Base-by-base conservation (phyloP, 768 basidiomycete species). In the Rickenella mellea region DNA sequence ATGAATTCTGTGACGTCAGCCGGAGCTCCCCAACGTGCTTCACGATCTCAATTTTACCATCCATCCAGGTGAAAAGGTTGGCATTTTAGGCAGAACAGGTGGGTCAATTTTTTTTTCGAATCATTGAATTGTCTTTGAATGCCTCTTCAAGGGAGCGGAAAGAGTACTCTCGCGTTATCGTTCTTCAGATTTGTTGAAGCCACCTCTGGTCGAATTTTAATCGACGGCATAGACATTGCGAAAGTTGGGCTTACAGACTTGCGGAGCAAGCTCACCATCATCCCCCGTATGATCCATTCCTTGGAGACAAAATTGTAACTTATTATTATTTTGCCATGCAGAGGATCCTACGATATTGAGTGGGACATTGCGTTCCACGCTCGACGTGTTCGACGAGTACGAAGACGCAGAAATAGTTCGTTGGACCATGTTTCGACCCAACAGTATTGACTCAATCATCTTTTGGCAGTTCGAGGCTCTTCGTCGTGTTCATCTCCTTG, bases 181-280 rank as follows among this genome's bases (percentile, higher is more conserved):
- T 85, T 91, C 64, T 90, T 93, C 76, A 75, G 85, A 19, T 87
- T 90, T 55, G 87, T 93, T n/a, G 88, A 93, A 54, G 79, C 89
- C 1, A 78, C 76, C 0, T 69, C 80, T 51, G 89, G 89, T 5
- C 67, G 67, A 6, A 90, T 91, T 41, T 32, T 76, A 4, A 68
- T 93, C 28, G 90, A 91, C 55, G 83, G 69, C n/a, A 37, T 87
- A 9, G 83, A 92, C 50, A 89, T 89, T 45, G 69, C 86, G 22
- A 68, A 70, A 42, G 75, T 92, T 41, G 90, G 89, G 15, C 64
- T 93, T 27, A 83, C 83, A 0, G 87, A 92, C 55, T 68, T 96
- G 27, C 74, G 91, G 19, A 80, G 76, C 42, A 73, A 70, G 30
- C 64, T 90, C 41, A 90, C 85, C 39, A 80, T 86, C 51, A 81